Evolutionary conservation across 2,329 filamentous ascomycete genomes (phyloP), one percentile per base, ranked within the genome.

Genomic region (Lizonia empirigonia): DNA sequence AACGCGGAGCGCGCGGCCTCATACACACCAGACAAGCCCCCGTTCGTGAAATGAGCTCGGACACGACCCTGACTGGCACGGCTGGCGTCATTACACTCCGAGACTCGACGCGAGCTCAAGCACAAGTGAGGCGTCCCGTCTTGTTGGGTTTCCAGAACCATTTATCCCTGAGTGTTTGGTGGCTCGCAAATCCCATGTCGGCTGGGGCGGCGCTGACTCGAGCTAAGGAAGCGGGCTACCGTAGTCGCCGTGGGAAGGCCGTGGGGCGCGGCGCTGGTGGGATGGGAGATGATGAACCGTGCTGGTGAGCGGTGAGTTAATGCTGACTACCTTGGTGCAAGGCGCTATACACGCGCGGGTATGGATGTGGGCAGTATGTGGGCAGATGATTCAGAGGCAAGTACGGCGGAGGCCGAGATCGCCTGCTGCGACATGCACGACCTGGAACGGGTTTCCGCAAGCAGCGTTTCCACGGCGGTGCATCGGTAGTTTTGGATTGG

Each of bases 161-260:
- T 40, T 44, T 42, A n/a, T 22, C n/a, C 7, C 15, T 40, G 20
- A 23, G 19, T 15, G 20, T 20, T 30, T 19, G 16, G 15, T 35
- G 41, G 32, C 26, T 39, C 35, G 15, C 26, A 27, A 47, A 52
- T 47, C 42, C 47, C 47, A 47, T 47, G 42, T 30, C 8, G 26
- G 18, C 29, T 8, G 9, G 36, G 15, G 32, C 24, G n/a, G 48
- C 41, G 36, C 27, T 30, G 27, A 30, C 8, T 30, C 27, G 27
- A 30, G 13, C 42, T 51, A 52, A 22, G n/a, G 18, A 44, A 16
- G 34, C 40, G 39, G 39, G 24, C 48, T 41, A 46, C 37, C 24
- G 19, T 47, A 47, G 49, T 46, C 38, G 49, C 49, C 49, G 49
- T 41, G 33, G 12, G 36, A 52, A 32, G 32, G 37, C 37, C 32